These are phyloP conservation scores for Sisymbrium altissimum DNA, from an alignment of 345 rosid species.

Conservation along the genomic window DNA sequence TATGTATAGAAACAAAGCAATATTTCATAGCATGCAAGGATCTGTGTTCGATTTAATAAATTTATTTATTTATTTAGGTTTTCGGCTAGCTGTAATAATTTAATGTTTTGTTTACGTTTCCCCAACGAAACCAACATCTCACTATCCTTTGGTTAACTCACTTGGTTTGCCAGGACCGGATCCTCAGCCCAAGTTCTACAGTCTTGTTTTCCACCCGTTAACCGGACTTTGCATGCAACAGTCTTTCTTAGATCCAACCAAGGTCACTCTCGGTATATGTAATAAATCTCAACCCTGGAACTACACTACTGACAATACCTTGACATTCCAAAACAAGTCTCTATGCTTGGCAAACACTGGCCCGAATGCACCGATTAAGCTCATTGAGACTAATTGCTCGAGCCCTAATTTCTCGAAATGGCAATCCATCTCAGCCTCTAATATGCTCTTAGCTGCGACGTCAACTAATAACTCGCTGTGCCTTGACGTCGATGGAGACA, in stretches of 20 bases:
- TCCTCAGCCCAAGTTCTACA: conserved; percentile 36
- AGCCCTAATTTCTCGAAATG: too few species aligned
- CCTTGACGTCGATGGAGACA: conserved; percentile 55
- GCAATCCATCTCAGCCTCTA: conserved; percentile 64
- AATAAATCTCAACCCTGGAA: conserved; percentile 59
- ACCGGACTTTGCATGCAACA: conserved; percentile 69
- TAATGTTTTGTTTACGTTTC: too few species aligned
- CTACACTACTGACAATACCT: conserved; percentile 42
- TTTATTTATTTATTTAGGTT: too few species aligned
- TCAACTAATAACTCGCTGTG: conserved; percentile 40
- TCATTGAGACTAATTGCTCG: conserved; percentile 42
- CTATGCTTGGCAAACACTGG: conserved; percentile 51
- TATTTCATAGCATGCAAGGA: too few species aligned
- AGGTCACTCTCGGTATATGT: conserved; percentile 60
- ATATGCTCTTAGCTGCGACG: conserved; percentile 61
- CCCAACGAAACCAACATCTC: too few species aligned
- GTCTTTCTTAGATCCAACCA: conserved; percentile 32
- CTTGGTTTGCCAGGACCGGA: conserved; percentile 57
- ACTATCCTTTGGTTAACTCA: background rate
- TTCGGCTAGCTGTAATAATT: too few species aligned
- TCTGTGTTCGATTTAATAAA: too few species aligned
- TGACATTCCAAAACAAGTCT: conserved; percentile 46
- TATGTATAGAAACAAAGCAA: too few species aligned
- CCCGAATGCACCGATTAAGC: conserved; percentile 38
- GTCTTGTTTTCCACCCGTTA: conserved; percentile 65